Conservation (phyloP, 2,329 filamentous ascomycete genomes). For the Eurotiales sp. region DNA sequence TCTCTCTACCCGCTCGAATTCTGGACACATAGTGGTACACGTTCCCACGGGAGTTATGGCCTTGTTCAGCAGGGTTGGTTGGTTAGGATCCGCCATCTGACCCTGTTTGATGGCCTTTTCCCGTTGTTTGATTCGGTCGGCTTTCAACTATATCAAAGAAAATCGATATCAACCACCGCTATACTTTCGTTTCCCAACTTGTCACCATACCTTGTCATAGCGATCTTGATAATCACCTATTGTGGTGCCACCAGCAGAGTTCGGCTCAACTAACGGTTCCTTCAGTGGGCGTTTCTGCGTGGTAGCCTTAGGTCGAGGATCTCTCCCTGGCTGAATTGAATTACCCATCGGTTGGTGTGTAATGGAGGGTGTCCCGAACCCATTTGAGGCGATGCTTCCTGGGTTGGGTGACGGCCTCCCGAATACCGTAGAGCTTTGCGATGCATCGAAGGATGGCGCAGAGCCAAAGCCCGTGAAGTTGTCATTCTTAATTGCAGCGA, state of each 20-base stretch:
- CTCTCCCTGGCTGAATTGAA: constrained; percentile 17
- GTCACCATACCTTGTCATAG: constrained; percentile 32
- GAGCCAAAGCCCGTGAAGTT: not conserved
- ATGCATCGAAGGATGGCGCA: constrained; percentile 2
- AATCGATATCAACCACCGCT: constrained; percentile 1
- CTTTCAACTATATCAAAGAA: constrained; percentile 44
- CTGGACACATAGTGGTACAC: constrained; percentile 62
- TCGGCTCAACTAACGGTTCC: constrained; percentile 13
- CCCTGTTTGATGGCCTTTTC: constrained; percentile 51
- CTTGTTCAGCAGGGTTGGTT: constrained; percentile 56
- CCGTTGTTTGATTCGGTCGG: constrained; percentile 48
- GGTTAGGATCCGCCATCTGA: constrained; percentile 57
- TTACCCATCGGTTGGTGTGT: constrained; percentile 10
- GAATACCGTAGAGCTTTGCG: constrained; percentile 2
- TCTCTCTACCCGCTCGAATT: constrained; percentile 59
- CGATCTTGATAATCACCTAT: constrained; percentile 30
- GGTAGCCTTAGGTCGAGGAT: constrained; percentile 16
- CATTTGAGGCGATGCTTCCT: constrained; percentile 15
- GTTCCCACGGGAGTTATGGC: constrained; percentile 60
- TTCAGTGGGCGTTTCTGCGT: constrained; percentile 5
- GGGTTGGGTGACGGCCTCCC: constrained; percentile 20
- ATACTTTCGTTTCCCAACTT: not conserved
- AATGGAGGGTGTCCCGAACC: constrained; percentile 17
- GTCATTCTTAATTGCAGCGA: constrained; percentile 16
- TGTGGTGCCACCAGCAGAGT: constrained; percentile 23